Evolutionary conservation across 2,329 filamentous ascomycete species (phyloP).

Genomic region (Cadophora sp.): DNA sequence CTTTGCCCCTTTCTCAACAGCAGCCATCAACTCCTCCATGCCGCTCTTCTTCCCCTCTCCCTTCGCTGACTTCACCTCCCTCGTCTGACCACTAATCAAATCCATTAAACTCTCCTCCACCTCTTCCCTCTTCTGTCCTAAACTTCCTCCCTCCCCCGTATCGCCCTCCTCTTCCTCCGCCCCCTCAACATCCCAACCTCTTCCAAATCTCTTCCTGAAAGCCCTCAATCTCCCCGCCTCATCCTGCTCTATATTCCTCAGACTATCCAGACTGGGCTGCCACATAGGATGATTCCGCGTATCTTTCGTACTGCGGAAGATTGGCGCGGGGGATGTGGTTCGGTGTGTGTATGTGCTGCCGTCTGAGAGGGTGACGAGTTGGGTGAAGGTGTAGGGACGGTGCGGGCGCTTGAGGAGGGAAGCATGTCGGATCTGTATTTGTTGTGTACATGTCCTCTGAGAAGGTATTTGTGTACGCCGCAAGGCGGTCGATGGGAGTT

Average conservation of each 20-base stretch:
- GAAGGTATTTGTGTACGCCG: conserved; percentile 62
- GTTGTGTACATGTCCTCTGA: conserved; percentile 52
- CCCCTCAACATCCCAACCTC: conserved; percentile 73
- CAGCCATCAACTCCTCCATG: conserved; percentile 21
- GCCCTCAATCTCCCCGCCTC: conserved; percentile 89
- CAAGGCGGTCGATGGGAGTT: conserved; percentile 28
- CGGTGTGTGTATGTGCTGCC: conserved; percentile 83
- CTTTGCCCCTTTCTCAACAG: conserved; percentile 24
- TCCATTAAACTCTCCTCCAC: conserved; percentile 62
- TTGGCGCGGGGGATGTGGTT: conserved; percentile 72
- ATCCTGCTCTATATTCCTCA: conserved; percentile 91
- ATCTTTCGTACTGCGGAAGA: conserved; percentile 75
- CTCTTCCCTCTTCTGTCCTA: conserved; percentile 33
- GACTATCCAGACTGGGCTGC: conserved; percentile 83
- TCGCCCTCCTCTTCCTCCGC: conserved; percentile 44
- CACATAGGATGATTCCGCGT: conserved; percentile 88
- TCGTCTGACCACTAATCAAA: conserved; percentile 53
- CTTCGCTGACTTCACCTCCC: background rate
- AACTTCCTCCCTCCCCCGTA: conserved; percentile 46
- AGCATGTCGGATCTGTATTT: conserved; percentile 65
- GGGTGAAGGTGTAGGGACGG: conserved; percentile 96
- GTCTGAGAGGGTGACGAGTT: conserved; percentile 89
- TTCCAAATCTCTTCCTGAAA: conserved; percentile 85
- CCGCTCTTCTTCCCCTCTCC: conserved; percentile 5
- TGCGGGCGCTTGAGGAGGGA: conserved; percentile 88